phyloP scores from a whole-genome alignment of 768 basidiomycete genomes.

The Calocybe gangraenosa region DNA sequence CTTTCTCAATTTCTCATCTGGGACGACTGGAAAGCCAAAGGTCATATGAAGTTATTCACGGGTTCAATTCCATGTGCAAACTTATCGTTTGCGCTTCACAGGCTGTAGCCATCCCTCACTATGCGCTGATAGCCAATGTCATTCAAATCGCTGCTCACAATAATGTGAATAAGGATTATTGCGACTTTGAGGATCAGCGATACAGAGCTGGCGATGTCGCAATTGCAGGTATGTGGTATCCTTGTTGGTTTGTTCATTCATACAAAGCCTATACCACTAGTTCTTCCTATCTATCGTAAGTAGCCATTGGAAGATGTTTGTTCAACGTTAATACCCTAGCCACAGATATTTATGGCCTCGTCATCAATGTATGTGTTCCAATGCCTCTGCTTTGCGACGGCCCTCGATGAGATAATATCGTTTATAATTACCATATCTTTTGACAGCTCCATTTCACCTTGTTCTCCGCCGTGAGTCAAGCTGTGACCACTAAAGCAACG shows the following conservation, averaged over 20 bases:
- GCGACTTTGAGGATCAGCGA: slow-evolving; percentile 41
- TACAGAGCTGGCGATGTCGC: slow-evolving; percentile 60
- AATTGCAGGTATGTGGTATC: slow-evolving; percentile 39
- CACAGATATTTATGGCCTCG: slow-evolving; percentile 62
- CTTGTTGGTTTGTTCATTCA: neutral
- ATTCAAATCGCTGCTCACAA: slow-evolving; percentile 55
- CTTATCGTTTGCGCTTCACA: slow-evolving; percentile 15
- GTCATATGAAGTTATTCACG: slow-evolving; percentile 22
- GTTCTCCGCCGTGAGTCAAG: slow-evolving; percentile 47
- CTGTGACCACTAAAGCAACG: slow-evolving; percentile 1
- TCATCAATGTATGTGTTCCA: slow-evolving; percentile 45
- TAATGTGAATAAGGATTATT: slow-evolving; percentile 41
- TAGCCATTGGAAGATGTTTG: neutral
- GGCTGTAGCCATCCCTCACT: slow-evolving; percentile 62
- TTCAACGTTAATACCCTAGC: neutral
- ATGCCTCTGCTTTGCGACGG: neutral
- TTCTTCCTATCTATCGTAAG: slow-evolving; percentile 61
- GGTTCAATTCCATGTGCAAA: too few relatives aligned
- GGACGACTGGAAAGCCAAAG: slow-evolving; percentile 74
- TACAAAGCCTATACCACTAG: slow-evolving; percentile 24
- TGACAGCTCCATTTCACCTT: slow-evolving; percentile 52
- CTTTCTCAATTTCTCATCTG: slow-evolving; percentile 68
- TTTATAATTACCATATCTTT: neutral
- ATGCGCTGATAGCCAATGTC: slow-evolving; percentile 56
- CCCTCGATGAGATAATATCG: neutral